These are phyloP conservation scores for Capsicum pubescens DNA, from an alignment of 257 asterid genomes.

Conservation along the genomic window DNA sequence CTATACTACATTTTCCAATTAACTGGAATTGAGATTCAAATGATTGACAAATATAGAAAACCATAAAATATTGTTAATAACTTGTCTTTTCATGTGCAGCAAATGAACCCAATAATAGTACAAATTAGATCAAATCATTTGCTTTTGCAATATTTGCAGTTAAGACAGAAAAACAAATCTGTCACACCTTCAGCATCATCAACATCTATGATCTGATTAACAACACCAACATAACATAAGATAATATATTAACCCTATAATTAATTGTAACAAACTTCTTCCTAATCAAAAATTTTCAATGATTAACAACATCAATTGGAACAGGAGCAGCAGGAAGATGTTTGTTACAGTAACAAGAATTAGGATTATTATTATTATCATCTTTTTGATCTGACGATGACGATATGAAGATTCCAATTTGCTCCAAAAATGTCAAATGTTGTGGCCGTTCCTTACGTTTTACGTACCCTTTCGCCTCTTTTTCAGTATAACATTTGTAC, in stretches of 20 bases:
- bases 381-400: background rate
- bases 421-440: slow-evolving; percentile 64
- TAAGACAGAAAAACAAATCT: background rate
- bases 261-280: background rate
- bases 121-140: slow-evolving; percentile 18
- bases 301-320: slow-evolving; percentile 11
- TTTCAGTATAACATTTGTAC: slow-evolving; percentile 55
- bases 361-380: background rate
- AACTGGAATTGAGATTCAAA: background rate
- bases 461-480: slow-evolving; percentile 71
- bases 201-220: slow-evolving; percentile 17
- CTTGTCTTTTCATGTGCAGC: background rate
- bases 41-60: background rate
- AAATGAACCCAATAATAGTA: background rate
- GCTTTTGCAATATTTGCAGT: background rate
- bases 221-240: background rate
- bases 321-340: background rate
- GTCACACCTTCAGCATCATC: background rate
- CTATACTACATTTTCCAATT: background rate
- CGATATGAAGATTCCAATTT: slow-evolving; percentile 55
- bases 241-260: background rate
- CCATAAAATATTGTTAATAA: background rate
- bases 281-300: slow-evolving; percentile 1
- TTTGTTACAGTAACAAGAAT: slow-evolving; percentile 1
- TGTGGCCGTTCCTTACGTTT: slow-evolving; percentile 70